These are phyloP conservation scores for Boletus subcaerulescens DNA, from an alignment of 768 basidiomycete genomes.

Conservation along the genomic window DNA sequence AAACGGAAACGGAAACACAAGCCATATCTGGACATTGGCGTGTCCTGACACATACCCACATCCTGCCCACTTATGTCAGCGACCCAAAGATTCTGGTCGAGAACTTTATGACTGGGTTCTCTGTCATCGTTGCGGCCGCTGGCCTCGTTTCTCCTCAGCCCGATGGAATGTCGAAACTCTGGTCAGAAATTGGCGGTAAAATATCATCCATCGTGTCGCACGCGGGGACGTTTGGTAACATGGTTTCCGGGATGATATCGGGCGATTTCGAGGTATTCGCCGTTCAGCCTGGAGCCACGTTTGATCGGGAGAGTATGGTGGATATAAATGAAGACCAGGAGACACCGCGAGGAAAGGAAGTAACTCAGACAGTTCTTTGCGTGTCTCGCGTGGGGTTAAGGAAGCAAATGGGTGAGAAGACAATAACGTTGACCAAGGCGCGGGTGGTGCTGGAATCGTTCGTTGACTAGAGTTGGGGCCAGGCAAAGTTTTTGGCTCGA, in stretches of 20 bases:
- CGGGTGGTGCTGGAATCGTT: not conserved
- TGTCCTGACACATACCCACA: not conserved
- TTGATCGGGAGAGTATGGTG: not conserved
- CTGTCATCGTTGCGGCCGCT: not conserved
- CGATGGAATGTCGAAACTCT: not conserved
- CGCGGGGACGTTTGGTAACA: not conserved
- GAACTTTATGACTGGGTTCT: not conserved
- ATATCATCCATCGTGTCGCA: not conserved
- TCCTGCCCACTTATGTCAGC: not conserved
- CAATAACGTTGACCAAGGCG: not conserved
- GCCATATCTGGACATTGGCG: constrained; percentile 5
- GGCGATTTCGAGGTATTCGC: constrained; percentile 8
- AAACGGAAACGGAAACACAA: constrained; percentile 1
- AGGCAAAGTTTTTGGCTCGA: too few relatives aligned
- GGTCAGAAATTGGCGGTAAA: not conserved
- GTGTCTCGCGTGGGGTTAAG: not conserved
- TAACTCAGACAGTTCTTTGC: not conserved
- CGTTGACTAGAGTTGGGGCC: not conserved
- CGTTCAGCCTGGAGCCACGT: not conserved
- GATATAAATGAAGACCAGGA: not conserved
- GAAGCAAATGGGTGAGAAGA: not conserved
- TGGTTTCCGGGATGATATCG: constrained; percentile 5
- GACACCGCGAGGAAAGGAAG: not conserved
- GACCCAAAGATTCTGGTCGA: not conserved
- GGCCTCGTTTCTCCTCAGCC: not conserved